Base-by-base conservation (phyloP, 331 rosid species). In the Stylosanthes scabra region DNA sequence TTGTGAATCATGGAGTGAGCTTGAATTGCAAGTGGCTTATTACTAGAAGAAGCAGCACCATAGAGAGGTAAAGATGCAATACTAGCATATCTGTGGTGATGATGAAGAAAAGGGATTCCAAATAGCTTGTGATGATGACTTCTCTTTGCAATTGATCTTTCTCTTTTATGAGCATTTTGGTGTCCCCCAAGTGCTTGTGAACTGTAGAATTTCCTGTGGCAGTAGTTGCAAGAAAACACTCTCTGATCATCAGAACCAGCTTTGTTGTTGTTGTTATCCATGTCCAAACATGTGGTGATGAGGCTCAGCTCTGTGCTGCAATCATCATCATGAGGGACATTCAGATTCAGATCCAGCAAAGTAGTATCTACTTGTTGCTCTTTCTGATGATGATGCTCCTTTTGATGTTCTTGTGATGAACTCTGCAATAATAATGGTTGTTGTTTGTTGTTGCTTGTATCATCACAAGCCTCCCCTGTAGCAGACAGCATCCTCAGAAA, bases 101-200 rank as follows among this genome's bases (percentile, higher is more conserved):
- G 49, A 15, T 77, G 90, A 40, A 70, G 78, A 47, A 51, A 85
- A 61, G 85, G 82, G 41, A n/a, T n/a, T n/a, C n/a, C n/a, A n/a
- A n/a, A n/a, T n/a, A n/a, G n/a, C n/a, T n/a, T n/a, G n/a, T n/a
- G n/a, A n/a, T n/a, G n/a, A n/a, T n/a, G n/a, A 8, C 85, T 82
- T 71, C 88, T 86, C 59, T 89, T 94, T 0, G 96, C 99, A 2
- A 89, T 79, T 70, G 90, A 86, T 60, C 97, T 85, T 68, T 91
- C 99, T 49, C 90, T 84, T 67, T 86, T 94, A 79, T 94, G 97
- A 9, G 97, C 99, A 81, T 94, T 94, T 75, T 91, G 99, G 85
- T 94, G 99, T 4, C 99, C 97, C 2, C 97, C 96, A 6, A 94
- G 87, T 1, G 96, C 97, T 57, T 94, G 96, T 25, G 97, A 89